These are phyloP conservation scores for Tuber calosporum DNA, from an alignment of 495 filamentous ascomycete genomes.

Conservation along the genomic window DNA sequence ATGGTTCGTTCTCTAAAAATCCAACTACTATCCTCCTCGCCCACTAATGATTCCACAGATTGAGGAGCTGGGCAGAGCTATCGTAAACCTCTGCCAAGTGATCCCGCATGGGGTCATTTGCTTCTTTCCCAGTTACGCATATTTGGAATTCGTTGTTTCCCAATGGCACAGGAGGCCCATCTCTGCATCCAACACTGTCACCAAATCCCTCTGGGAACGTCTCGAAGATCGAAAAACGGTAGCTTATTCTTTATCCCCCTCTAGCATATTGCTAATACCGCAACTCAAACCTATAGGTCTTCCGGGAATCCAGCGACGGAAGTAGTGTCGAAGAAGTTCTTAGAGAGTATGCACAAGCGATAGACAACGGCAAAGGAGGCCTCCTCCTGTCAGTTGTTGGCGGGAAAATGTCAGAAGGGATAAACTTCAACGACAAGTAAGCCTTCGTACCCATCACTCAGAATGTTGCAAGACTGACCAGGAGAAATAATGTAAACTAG, in stretches of 20 bases:
- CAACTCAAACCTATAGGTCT: slow-evolving; percentile 43
- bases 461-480: background rate
- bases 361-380: slow-evolving; percentile 61
- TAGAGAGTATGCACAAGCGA: slow-evolving; percentile 60
- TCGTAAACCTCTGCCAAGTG: slow-evolving; percentile 61
- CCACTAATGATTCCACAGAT: slow-evolving; percentile 49
- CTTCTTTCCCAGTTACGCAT: slow-evolving; percentile 92
- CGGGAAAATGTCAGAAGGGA: slow-evolving; percentile 90
- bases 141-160: slow-evolving; percentile 64
- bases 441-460: slow-evolving; percentile 1
- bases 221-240: slow-evolving; percentile 55
- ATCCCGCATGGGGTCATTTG: slow-evolving; percentile 91
- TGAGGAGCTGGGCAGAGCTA: slow-evolving; percentile 62
- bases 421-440: slow-evolving; percentile 83
- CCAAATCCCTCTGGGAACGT: slow-evolving; percentile 49
- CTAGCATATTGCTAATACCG: background rate
- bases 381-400: slow-evolving; percentile 90
- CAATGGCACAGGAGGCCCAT: slow-evolving; percentile 55
- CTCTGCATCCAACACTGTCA: slow-evolving; percentile 11
- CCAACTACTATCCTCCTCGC: background rate
- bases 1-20: slow-evolving; percentile 45
- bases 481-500: slow-evolving; percentile 22
- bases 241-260: slow-evolving; percentile 1
- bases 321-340: slow-evolving; percentile 59
- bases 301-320: slow-evolving; percentile 57